Conservation (phyloP, 768 basidiomycete genomes). For the Serendipita sp. region DNA sequence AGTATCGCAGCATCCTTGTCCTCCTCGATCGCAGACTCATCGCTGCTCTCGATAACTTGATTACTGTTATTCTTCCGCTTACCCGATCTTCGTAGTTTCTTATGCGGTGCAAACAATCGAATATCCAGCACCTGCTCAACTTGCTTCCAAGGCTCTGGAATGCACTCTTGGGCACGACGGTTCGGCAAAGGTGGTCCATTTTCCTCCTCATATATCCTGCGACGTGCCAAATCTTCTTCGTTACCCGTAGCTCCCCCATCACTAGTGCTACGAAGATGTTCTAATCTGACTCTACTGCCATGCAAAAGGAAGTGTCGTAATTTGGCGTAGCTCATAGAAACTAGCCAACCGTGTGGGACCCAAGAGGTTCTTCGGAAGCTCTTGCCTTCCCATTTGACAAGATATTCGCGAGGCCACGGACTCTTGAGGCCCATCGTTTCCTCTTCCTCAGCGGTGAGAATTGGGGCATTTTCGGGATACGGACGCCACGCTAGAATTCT, state of each 20-base stretch:
- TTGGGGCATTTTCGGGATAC: slow-evolving; percentile 46
- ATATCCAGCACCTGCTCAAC: slow-evolving; percentile 86
- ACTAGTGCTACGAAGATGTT: slow-evolving; percentile 11
- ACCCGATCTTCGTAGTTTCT: slow-evolving; percentile 15
- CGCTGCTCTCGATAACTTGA: slow-evolving; percentile 16
- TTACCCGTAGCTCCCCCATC: slow-evolving; percentile 9
- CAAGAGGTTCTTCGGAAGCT: slow-evolving; percentile 70
- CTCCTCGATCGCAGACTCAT: slow-evolving; percentile 17
- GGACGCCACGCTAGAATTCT: slow-evolving; percentile 88
- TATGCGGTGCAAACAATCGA: slow-evolving; percentile 37
- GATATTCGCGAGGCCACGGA: slow-evolving; percentile 70
- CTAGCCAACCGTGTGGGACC: slow-evolving; percentile 88
- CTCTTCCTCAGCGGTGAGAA: slow-evolving; percentile 26
- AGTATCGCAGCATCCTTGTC: slow-evolving; percentile 19
- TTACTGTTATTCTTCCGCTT: slow-evolving; percentile 12
- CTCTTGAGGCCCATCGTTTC: slow-evolving; percentile 36
- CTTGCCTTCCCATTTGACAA: slow-evolving; percentile 72
- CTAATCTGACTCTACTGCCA: slow-evolving; percentile 53
- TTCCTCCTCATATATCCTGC: slow-evolving; percentile 9
- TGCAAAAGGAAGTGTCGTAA: slow-evolving; percentile 59
- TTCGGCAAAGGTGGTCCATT: slow-evolving; percentile 29
- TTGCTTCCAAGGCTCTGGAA: slow-evolving; percentile 72
- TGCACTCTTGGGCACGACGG: slow-evolving; percentile 49
- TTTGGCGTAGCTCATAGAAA: slow-evolving; percentile 44
- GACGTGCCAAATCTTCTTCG: not conserved